Evolutionary conservation across 768 basidiomycete species (phyloP), one percentile per base, ranked within the genome.

Genomic region (Boletales sp.): DNA sequence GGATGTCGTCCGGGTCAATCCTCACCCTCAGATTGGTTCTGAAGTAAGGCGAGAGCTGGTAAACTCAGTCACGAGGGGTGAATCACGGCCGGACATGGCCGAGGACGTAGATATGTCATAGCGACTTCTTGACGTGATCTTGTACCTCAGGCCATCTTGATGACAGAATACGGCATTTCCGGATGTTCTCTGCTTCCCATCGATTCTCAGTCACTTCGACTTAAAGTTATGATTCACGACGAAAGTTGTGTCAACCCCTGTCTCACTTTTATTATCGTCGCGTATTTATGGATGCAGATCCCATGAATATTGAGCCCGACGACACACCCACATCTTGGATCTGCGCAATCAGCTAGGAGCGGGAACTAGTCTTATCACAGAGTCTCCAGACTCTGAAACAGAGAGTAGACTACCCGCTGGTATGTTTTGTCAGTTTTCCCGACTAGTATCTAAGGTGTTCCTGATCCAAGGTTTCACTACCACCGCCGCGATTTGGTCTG

Each of bases 41-140:
- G 96, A 99, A 71, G 85, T 97, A 48, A 79, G 96, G 61, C 72
- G 96, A 55, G 96, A 98, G 65, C 72, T 99, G 28, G 78, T 94
- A 44, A 90, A 84, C 62, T 90, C 88, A 4, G 90, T 94, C 10
- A 86, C 81, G 41, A 77, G 95, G 58, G 95, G 91, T 0, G 93
- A 90, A 31, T 83, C 88, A 25, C 74, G 86, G 57, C 71, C 74
- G 12, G 81, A 80, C 48, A 72, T 74, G n/a, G 78, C 81, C 49
- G 81, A 80, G 48, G 89, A 90, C 62, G 71, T 84, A 37, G 73
- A 75, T 44, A 87, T 87, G 86, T 70, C 73, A 53, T 83, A 52
- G 67, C 38, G 25, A 15, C 14, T 28, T 34, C 18, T 10, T 31
- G 31, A 21, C 35, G n/a, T 39, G 37, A 42, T 42, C 44, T 46